Conservation (phyloP, 495 filamentous ascomycete genomes). For the Cladorrhinum samala region DNA sequence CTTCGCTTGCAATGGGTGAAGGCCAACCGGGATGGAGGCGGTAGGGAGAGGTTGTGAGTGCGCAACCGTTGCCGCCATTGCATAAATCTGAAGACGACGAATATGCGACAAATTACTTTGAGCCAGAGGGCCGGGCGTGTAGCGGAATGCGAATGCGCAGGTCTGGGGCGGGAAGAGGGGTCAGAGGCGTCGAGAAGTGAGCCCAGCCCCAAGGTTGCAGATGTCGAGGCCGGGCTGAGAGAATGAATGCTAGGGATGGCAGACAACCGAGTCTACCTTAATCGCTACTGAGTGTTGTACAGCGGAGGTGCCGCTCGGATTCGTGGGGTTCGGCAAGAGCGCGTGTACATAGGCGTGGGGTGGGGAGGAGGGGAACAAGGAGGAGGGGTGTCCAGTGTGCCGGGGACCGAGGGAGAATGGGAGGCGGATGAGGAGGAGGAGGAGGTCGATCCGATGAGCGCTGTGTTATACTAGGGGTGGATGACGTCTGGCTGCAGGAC, state of each 20-base stretch:
- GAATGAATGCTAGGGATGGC: background rate
- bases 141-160: background rate
- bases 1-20: slow-evolving; percentile 28
- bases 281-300: too few relatives aligned
- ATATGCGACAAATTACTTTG: too few relatives aligned
- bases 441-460: too few relatives aligned
- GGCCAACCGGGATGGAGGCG: background rate
- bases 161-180: background rate
- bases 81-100: background rate
- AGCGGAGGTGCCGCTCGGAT: too few relatives aligned
- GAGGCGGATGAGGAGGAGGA: background rate
- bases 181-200: background rate
- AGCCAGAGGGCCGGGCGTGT: background rate
- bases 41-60: slow-evolving; percentile 20
- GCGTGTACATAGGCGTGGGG: background rate
- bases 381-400: too few relatives aligned
- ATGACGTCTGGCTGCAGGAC: background rate
- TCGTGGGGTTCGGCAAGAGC: too few relatives aligned
- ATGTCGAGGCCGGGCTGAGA: slow-evolving; percentile 3
- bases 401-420: background rate
- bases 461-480: too few relatives aligned
- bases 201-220: slow-evolving; percentile 4
- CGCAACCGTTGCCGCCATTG: slow-evolving; percentile 31
- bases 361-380: background rate
- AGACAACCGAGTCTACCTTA: slow-evolving; percentile 5